phyloP scores from a whole-genome alignment of 441 rosid species.

The Gossypium davidsonii region DNA sequence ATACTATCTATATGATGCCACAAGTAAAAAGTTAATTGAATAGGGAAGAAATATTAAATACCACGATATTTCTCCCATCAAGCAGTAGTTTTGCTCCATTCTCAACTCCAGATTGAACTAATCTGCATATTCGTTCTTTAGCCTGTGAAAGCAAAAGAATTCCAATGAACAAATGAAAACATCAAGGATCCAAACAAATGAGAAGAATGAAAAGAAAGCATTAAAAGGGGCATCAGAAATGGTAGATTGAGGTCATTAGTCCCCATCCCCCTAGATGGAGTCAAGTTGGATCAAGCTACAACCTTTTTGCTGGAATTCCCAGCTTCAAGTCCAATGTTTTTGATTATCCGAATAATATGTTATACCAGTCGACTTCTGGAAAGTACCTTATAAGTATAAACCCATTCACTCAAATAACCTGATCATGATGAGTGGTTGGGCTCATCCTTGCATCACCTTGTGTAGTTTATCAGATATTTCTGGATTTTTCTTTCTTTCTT shows the following conservation, averaged over 20 bases:
- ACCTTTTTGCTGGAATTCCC: background rate
- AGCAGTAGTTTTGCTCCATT: constrained; percentile 74
- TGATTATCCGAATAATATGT: background rate
- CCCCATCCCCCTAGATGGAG: background rate
- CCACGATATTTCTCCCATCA: constrained; percentile 83
- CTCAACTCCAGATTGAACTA: constrained; percentile 72
- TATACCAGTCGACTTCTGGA: background rate
- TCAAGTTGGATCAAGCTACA: background rate
- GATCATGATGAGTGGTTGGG: background rate
- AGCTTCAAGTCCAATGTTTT: background rate
- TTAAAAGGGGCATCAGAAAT: background rate
- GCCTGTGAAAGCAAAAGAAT: constrained; percentile 46
- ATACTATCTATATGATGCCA: background rate
- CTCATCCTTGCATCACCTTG: background rate
- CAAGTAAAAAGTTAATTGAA: background rate
- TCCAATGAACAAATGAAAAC: background rate
- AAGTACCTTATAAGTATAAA: background rate
- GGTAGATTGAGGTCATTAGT: background rate
- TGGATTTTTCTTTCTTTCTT: background rate
- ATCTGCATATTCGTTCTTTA: constrained; percentile 64
- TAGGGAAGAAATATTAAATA: constrained; percentile 18
- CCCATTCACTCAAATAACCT: background rate
- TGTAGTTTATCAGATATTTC: background rate
- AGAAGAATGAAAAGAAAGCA: background rate
- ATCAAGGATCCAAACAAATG: background rate